Base-by-base conservation (phyloP, 495 filamentous ascomycete genomes). In the Cercophora samala region DNA sequence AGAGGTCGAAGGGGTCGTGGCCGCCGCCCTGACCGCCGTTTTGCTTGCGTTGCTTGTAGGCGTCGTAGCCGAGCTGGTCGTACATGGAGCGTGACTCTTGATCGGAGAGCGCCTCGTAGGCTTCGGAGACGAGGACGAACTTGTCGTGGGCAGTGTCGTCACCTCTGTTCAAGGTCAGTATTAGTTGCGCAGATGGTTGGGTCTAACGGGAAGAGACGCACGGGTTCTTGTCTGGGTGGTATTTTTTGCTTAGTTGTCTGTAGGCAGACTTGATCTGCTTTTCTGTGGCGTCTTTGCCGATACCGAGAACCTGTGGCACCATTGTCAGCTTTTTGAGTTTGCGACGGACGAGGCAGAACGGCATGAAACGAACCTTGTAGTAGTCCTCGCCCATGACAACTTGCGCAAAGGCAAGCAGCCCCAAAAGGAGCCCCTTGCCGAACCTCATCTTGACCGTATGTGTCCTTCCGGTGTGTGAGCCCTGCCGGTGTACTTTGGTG, bases 191-290 rank as follows among this genome's bases (percentile, higher is more conserved):
- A 19, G 42, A 26, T 18, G 63, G 52, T 1, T 51, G 9, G 66
- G 53, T 32, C 55, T 9, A 62, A 51, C 8, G 56, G 32, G 59
- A 65, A 53, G 60, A 25, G 62, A 85, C 90, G 72, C 81, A 96
- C 92, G 95, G 95, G 69, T 99, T 99, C 86, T 99, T 99, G 76
- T 99, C 95, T 0, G 95, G 95, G 73, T 99, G 95, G 77, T 85
- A 97, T 80, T 97, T 96, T 79, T 97, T 97, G 84, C 91, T 95
- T 4, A 98, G 81, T 60, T 86, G 90, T 60, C 93, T 87, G 78
- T 99, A 99, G 42, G 95, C 96, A n/a, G 90, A 88, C 79, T 98
- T 99, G 79, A 99, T 93, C 74, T 98, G 92, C 71, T 87, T 87
- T 60, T 97, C 94, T 17, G 87, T 90, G 3, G 95, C 94, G 22